Evolutionary conservation across 2,329 filamentous ascomycete genomes (phyloP).

Genomic region (Shiraia bambusicola): DNA sequence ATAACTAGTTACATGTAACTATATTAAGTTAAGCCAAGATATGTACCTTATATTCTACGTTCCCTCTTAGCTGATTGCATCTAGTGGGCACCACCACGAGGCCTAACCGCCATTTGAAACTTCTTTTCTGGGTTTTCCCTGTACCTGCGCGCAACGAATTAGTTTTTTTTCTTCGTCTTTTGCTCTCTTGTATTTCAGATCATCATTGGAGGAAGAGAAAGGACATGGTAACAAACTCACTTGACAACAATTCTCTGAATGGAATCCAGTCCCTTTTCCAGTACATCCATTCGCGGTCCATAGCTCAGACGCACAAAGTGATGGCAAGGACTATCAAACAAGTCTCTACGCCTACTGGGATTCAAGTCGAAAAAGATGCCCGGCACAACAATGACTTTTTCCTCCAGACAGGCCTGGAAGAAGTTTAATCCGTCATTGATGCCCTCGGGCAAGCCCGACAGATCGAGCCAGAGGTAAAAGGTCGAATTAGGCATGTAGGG

Average conservation of each 20-base stretch:
- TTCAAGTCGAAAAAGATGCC: conserved; percentile 98
- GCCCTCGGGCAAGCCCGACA: conserved; percentile 67
- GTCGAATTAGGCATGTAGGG: conserved; percentile 81
- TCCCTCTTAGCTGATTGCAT: too few species aligned
- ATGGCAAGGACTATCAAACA: conserved; percentile 94
- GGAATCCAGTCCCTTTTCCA: conserved; percentile 44
- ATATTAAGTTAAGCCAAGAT: too few species aligned
- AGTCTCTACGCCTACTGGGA: conserved; percentile 80
- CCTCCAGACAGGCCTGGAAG: conserved; percentile 88
- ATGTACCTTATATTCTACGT: too few species aligned
- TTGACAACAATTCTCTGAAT: conserved; percentile 45
- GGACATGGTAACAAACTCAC: too few species aligned
- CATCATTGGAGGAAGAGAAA: too few species aligned
- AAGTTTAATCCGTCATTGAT: conserved; percentile 95
- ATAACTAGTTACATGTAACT: too few species aligned
- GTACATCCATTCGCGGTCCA: conserved; percentile 44
- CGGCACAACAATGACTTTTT: conserved; percentile 95
- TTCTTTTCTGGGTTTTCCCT: too few species aligned
- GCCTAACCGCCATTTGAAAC: too few species aligned
- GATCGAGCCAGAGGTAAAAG: conserved; percentile 84
- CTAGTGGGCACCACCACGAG: too few species aligned
- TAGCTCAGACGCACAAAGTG: conserved; percentile 48
- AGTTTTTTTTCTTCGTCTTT: too few species aligned
- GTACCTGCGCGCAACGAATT: too few species aligned
- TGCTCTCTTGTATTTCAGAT: too few species aligned